Evolutionary conservation across 2,329 filamentous ascomycete genomes (phyloP).

Genomic region (Monilinia fructicola): DNA sequence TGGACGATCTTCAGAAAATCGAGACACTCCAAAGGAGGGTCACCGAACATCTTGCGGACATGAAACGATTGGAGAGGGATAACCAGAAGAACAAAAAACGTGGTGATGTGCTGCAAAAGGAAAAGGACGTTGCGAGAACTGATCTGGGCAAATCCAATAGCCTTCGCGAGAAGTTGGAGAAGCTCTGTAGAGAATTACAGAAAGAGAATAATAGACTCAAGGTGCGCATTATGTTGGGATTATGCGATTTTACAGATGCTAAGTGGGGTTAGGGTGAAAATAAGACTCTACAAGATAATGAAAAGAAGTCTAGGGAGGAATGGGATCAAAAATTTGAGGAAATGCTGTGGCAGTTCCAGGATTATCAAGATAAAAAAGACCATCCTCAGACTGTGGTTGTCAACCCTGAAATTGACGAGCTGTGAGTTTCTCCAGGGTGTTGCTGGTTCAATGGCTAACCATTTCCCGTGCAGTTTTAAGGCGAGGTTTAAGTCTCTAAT

Average conservation of each 20-base stretch:
- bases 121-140: constrained; percentile 84
- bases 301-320: constrained; percentile 77
- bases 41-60: constrained; percentile 85
- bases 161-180: constrained; percentile 95
- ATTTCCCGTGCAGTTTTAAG: constrained; percentile 67
- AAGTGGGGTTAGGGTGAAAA: constrained; percentile 71
- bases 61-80: constrained; percentile 93
- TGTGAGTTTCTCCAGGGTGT: constrained; percentile 52
- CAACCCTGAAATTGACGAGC: constrained; percentile 84
- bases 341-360: constrained; percentile 80
- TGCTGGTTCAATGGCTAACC: constrained; percentile 28
- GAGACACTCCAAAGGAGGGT: constrained; percentile 89
- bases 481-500: constrained; percentile 90
- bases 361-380: constrained; percentile 83
- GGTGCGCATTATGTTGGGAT: constrained; percentile 49
- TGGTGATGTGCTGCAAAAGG: constrained; percentile 90
- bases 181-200: constrained; percentile 89
- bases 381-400: constrained; percentile 76
- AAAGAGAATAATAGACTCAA: constrained; percentile 98
- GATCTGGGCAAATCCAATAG: constrained; percentile 88
- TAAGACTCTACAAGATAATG: constrained; percentile 82
- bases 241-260: constrained; percentile 25
- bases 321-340: constrained; percentile 83
- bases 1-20: constrained; percentile 88
- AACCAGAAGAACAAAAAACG: constrained; percentile 95